These are phyloP conservation scores for Wickerhamomyces chambardii DNA, from an alignment of 805 yeast species.

Conservation along the genomic window DNA sequence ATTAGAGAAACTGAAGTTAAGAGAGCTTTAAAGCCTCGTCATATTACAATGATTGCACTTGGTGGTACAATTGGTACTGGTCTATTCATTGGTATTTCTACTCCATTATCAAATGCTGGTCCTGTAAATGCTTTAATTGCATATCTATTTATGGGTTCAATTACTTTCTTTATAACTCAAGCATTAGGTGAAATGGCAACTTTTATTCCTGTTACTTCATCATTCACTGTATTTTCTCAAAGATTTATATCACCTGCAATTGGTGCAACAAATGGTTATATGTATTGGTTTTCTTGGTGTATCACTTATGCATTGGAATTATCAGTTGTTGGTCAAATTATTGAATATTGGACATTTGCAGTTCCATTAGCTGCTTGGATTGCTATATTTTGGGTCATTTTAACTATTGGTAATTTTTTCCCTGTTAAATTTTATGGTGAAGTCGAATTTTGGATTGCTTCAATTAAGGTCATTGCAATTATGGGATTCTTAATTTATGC, in stretches of 20 bases:
- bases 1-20: slow-evolving; percentile 36
- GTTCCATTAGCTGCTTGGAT: slow-evolving; percentile 74
- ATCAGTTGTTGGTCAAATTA: slow-evolving; percentile 61
- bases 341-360: slow-evolving; percentile 54
- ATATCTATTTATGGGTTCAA: slow-evolving; percentile 54
- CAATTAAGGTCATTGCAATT: slow-evolving; percentile 57
- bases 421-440: slow-evolving; percentile 72
- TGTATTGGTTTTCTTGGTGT: slow-evolving; percentile 76
- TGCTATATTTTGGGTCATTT: slow-evolving; percentile 49
- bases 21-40: slow-evolving; percentile 56
- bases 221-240: slow-evolving; percentile 63
- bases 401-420: slow-evolving; percentile 46
- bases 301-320: slow-evolving; percentile 69
- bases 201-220: slow-evolving; percentile 56
- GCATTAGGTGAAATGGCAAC: slow-evolving; percentile 80
- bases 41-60: slow-evolving; percentile 65
- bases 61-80: slow-evolving; percentile 83
- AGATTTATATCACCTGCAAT: slow-evolving; percentile 62
- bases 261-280: slow-evolving; percentile 67
- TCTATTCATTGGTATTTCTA: slow-evolving; percentile 55
- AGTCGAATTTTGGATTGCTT: slow-evolving; percentile 67
- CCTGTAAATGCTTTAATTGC: slow-evolving; percentile 63
- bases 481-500: slow-evolving; percentile 64
- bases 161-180: slow-evolving; percentile 61
- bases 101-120: slow-evolving; percentile 49